Percentiles rank a stretch among this genome's conserved stretches.
Evolutionary conservation across 1,284 basidiomycete species (phyloP).

Genomic region (Puccinia polysora): DNA sequence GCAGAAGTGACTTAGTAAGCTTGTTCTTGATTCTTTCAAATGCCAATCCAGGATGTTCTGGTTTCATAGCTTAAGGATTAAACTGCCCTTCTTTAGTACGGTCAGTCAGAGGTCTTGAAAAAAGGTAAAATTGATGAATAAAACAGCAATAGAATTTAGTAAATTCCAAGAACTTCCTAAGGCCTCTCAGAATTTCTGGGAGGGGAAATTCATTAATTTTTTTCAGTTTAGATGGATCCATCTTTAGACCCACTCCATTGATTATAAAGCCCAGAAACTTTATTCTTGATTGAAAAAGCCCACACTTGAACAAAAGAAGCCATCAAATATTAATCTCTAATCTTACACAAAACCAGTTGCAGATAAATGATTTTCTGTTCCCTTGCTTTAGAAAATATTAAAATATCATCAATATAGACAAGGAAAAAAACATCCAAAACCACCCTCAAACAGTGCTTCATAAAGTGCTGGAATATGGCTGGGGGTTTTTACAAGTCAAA

Average conservation of each 20-base stretch:
- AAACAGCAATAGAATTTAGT: constrained; percentile 2
- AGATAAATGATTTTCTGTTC: too few species aligned
- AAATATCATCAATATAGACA: constrained; percentile 53
- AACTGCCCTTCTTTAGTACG: neutral
- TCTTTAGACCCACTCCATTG: neutral
- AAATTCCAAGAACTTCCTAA: constrained; percentile 1
- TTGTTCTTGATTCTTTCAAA: neutral
- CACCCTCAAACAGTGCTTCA: constrained; percentile 46
- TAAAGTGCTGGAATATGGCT: constrained; percentile 52
- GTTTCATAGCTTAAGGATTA: neutral
- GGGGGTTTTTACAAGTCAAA: constrained; percentile 56
- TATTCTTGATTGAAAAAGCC: neutral
- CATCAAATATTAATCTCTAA: neutral
- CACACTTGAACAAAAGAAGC: constrained; percentile 1
- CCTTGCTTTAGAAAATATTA: constrained; percentile 52
- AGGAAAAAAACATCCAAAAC: constrained; percentile 50
- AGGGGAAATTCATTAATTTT: neutral
- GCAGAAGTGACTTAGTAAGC: neutral
- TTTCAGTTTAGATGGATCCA: neutral
- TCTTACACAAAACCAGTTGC: neutral
- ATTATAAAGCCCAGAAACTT: constrained; percentile 9
- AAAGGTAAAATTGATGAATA: neutral
- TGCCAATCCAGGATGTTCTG: neutral
- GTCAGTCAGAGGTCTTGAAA: neutral
- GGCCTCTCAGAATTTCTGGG: neutral